Percentiles rank a stretch among this genome's conserved stretches.
These are phyloP conservation scores for Melastoma candidum DNA, from an alignment of 441 rosid genomes.

Conservation along the genomic window DNA sequence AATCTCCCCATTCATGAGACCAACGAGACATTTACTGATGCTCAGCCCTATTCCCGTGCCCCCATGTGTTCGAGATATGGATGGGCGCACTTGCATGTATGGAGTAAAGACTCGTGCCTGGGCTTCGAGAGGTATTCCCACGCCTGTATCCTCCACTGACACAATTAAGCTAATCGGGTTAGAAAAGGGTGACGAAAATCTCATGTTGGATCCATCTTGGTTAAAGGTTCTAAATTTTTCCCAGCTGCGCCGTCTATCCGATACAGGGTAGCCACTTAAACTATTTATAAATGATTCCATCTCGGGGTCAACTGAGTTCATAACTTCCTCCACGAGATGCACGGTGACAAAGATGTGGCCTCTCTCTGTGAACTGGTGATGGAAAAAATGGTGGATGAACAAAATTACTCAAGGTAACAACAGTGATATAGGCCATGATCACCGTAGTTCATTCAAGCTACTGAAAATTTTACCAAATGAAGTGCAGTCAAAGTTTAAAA, in stretches of 20 bases:
- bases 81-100: conserved; percentile 86
- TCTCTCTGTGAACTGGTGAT: conserved; percentile 69
- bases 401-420: neutral
- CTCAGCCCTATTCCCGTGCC: conserved; percentile 97
- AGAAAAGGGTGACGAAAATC: conserved; percentile 21
- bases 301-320: conserved; percentile 40
- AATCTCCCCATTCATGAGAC: conserved; percentile 81
- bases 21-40: conserved; percentile 85
- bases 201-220: conserved; percentile 26
- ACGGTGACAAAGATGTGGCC: conserved; percentile 86
- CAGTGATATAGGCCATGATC: no score
- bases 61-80: conserved; percentile 76
- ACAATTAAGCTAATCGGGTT: conserved; percentile 50
- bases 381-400: neutral
- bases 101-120: conserved; percentile 91
- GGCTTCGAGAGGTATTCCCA: conserved; percentile 78
- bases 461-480: no score
- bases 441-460: no score
- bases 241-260: conserved; percentile 65
- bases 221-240: conserved; percentile 45
- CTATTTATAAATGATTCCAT: conserved; percentile 45
- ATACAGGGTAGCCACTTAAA: conserved; percentile 73
- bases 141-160: conserved; percentile 92
- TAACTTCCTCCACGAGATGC: conserved; percentile 71
- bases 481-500: no score